Base-by-base conservation (phyloP, 139 green algal genomes). In the Chlamydomonas sp. region DNA sequence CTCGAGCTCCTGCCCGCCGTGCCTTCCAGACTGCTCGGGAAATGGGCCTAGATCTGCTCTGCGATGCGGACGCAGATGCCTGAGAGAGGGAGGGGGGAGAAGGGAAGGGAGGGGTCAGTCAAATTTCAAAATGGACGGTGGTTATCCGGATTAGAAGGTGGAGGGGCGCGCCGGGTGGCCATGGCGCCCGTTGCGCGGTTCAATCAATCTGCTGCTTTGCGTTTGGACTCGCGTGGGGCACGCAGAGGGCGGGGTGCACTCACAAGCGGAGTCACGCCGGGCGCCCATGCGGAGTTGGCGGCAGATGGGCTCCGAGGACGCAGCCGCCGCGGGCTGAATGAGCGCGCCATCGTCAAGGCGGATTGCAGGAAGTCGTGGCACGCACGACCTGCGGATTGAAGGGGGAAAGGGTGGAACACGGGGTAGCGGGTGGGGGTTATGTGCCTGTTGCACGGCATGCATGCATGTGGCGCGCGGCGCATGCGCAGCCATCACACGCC, bases 311-410 rank as follows among this genome's bases (percentile, higher is more conserved):
- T 33, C 39, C 31, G 31, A 48, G n/a, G 4, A 66, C 59, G 59
- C 59, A 30, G 22, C 4, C 8, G 6, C 59, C 59, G 31, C 5
- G 10, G 39, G 33, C 8, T 36, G 59, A 5, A 48, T 8, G 16
- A 39, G 8, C 59, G 59, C 59, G 31, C 39, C 6, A 48, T 13
- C 4, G 39, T 33, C 33, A 66, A 33, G 29, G 31, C 39, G 31
- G 59, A 66, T 33, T 66, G 39, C 31, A 30, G 43, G 33, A 66
- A 66, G 29, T 66, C 59, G 59, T 66, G 59, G 29, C 59, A 30
- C 13, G 31, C 39, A 5, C 24, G 59, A 66, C 59, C 59, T 66
- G 39, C 10, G 39, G 13, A 50, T 50, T 13, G 39, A 13, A 50
- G 10, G 39, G 8, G 10, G 13, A 50, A 13, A 50, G 13, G 39